A percentile compares a stretch with the other conserved stretches of the same genome.
Evolutionary conservation across 2,329 filamentous ascomycete species (phyloP).

Genomic region (Zymoseptoria pseudotritici): DNA sequence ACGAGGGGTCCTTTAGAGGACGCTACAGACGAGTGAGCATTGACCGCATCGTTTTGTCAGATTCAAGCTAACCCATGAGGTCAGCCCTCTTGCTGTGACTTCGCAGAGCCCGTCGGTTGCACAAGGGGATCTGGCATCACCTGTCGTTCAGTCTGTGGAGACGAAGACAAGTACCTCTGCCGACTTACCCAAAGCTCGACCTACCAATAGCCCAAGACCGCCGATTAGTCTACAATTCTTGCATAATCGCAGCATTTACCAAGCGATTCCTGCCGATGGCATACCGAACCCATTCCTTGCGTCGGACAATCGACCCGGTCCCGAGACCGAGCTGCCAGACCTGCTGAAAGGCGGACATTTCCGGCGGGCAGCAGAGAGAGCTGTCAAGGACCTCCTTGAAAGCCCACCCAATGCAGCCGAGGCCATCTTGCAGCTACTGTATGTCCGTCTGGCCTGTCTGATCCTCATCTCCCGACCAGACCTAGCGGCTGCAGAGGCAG

Average conservation of each 20-base stretch:
- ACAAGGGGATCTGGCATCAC: neutral
- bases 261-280: slow-evolving; percentile 61
- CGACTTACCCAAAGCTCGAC: neutral
- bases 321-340: slow-evolving; percentile 57
- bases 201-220: neutral
- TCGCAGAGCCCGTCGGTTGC: neutral
- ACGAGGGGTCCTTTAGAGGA: slow-evolving; percentile 71
- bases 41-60: neutral
- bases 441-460: slow-evolving; percentile 73
- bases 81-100: slow-evolving; percentile 20
- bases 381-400: slow-evolving; percentile 35
- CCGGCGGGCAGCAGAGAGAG: slow-evolving; percentile 48
- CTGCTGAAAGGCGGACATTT: slow-evolving; percentile 71
- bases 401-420: slow-evolving; percentile 50
- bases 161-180: neutral
- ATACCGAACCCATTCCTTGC: slow-evolving; percentile 61
- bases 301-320: slow-evolving; percentile 55
- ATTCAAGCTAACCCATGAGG: slow-evolving; percentile 15
- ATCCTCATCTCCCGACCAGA: slow-evolving; percentile 63
- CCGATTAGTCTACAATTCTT: slow-evolving; percentile 72
- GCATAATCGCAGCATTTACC: slow-evolving; percentile 72
- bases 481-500: slow-evolving; percentile 53
- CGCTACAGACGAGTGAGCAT: slow-evolving; percentile 57
- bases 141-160: neutral
- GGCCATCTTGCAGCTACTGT: slow-evolving; percentile 68